Percentiles rank a stretch among this genome's conserved stretches.
These are phyloP conservation scores for Phoma sp. DNA, from an alignment of 2,329 filamentous ascomycete genomes.

Conservation along the genomic window DNA sequence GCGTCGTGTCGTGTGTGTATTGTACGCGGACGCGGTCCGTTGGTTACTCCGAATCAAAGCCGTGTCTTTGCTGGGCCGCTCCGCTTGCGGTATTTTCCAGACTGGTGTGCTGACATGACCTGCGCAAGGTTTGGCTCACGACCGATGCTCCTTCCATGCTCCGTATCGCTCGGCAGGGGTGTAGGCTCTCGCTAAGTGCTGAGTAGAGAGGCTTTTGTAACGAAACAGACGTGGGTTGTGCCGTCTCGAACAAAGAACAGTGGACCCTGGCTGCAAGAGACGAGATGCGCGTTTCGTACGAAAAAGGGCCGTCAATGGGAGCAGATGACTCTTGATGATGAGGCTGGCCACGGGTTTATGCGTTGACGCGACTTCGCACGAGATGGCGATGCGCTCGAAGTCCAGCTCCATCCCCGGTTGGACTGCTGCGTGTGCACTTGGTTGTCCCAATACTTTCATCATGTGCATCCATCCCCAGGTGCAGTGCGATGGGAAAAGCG, in stretches of 20 bases:
- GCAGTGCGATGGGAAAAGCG: neutral
- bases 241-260: neutral
- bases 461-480: neutral
- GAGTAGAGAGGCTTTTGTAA: slow-evolving; percentile 17
- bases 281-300: neutral
- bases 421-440: neutral
- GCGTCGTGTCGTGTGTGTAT: neutral
- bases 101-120: too few species aligned
- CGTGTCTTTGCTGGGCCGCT: neutral
- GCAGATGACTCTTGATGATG: slow-evolving; percentile 7
- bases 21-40: neutral
- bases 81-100: slow-evolving; percentile 13
- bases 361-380: neutral
- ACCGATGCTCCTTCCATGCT: neutral
- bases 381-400: neutral
- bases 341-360: neutral
- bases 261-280: slow-evolving; percentile 1
- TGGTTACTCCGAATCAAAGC: slow-evolving; percentile 13
- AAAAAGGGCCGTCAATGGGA: slow-evolving; percentile 5
- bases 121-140: too few species aligned
- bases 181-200: neutral
- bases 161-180: neutral
- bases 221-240: neutral
- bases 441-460: neutral
- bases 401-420: neutral